Conservation (phyloP, 2,329 filamentous ascomycete species). For the Xylariales sp. region DNA sequence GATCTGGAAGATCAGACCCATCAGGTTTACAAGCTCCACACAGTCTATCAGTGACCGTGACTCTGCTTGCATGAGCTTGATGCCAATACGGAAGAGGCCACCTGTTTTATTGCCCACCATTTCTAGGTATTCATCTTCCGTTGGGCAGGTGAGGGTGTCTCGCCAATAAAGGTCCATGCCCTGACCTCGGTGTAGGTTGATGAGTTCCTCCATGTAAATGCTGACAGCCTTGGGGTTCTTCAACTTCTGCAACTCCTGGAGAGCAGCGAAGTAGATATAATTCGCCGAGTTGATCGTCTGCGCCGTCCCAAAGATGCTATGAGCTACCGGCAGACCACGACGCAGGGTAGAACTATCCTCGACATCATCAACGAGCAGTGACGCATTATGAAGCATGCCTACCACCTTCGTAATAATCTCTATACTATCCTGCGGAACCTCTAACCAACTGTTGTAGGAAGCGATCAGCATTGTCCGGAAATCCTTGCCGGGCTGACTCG, state of each 20-base stretch:
- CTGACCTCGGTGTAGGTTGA: slow-evolving; percentile 81
- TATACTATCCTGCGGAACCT: slow-evolving; percentile 66
- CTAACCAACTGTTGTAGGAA: slow-evolving; percentile 76
- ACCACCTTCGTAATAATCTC: slow-evolving; percentile 74
- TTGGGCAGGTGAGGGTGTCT: slow-evolving; percentile 77
- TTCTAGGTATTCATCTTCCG: slow-evolving; percentile 86
- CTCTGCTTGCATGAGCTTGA: slow-evolving; percentile 85
- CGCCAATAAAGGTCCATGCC: slow-evolving; percentile 92
- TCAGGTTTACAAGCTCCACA: slow-evolving; percentile 76
- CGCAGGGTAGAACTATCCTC: slow-evolving; percentile 76
- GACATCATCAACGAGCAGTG: slow-evolving; percentile 80
- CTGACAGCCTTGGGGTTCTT: slow-evolving; percentile 61
- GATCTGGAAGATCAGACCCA: slow-evolving; percentile 86
- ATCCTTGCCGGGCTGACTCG: slow-evolving; percentile 76
- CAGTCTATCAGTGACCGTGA: slow-evolving; percentile 57
- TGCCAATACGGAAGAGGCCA: slow-evolving; percentile 76
- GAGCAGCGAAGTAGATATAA: slow-evolving; percentile 79
- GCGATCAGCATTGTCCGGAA: slow-evolving; percentile 75
- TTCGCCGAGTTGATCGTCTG: slow-evolving; percentile 91
- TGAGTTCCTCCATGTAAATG: slow-evolving; percentile 76
- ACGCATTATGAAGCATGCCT: slow-evolving; percentile 82
- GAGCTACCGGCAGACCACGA: slow-evolving; percentile 75
- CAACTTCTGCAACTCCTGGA: slow-evolving; percentile 69
- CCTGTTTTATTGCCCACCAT: slow-evolving; percentile 93
- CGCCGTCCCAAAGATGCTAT: slow-evolving; percentile 77